Evolutionary conservation across 1,284 basidiomycete species (phyloP), one percentile per base, ranked within the genome.

Genomic region (Macrocybe sp.): DNA sequence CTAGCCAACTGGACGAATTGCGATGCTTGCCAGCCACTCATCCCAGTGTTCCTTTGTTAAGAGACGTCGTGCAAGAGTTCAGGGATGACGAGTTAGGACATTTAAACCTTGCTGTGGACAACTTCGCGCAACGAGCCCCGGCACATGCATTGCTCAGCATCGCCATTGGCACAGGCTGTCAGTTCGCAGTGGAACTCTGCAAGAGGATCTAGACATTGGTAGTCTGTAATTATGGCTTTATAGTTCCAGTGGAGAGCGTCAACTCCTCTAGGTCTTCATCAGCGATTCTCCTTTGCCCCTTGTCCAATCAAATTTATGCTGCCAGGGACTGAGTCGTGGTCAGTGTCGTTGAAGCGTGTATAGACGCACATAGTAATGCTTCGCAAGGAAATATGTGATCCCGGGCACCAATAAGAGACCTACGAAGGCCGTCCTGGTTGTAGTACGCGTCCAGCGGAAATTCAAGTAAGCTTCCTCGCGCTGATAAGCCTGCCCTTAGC

Each of bases 81-180:
- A 74, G 94, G 51, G 94, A 97, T 65, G 95, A 98, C 61, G 95
- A 98, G 63, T 76, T 97, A 16, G 93, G 91, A 59, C 95, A 98
- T 64, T 73, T 98, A 52, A 90, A 97, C 60, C 92, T 86, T 10
- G 95, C 95, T 1, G 89, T 98, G 7, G 85, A 89, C 55, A 81
- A 97, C 59, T 80, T 92, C 60, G 85, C 91, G 11, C 95, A 97
- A 64, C 81, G 88, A 51, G 94, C 94, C 28, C 93, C 95, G 0
- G 93, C 88, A 11, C 94, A 98, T 66, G 91, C 92, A 3, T 69
- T 98, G 41, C 70, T 98, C 42, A 92, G 89, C 55, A 89, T 90
- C 1, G 70, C 94, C 8, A 78, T 98, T 12, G 93, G 89, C 1
- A 76, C 74, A 1, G 94, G 94, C 2, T 98, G 95, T 66, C 89